These are phyloP conservation scores for Cryphonectria carpinicola DNA, from an alignment of 2,329 filamentous ascomycete genomes.

Conservation along the genomic window DNA sequence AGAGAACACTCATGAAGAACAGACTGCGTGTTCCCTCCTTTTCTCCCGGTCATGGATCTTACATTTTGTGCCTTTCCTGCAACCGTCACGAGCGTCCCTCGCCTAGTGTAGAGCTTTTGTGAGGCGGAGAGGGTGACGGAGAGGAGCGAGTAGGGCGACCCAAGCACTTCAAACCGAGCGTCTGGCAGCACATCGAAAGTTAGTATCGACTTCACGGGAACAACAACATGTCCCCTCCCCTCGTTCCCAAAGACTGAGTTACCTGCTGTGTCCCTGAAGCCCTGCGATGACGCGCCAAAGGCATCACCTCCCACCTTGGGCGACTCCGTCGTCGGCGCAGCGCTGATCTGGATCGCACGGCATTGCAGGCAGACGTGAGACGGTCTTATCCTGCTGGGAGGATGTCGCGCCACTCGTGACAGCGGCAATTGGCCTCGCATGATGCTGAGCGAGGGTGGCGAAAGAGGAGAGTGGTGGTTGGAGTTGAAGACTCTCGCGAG, in stretches of 20 bases:
- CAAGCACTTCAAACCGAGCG: conserved; percentile 92
- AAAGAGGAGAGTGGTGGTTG: conserved; percentile 15
- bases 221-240: neutral
- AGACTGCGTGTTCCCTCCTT: no score
- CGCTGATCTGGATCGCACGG: conserved; percentile 65
- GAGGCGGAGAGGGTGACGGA: conserved; percentile 92
- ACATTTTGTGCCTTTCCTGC: conserved; percentile 92
- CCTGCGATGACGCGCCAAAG: conserved; percentile 54
- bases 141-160: conserved; percentile 88
- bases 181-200: conserved; percentile 56
- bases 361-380: conserved; percentile 58
- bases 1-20: neutral
- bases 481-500: conserved; percentile 11
- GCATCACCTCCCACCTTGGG: conserved; percentile 56
- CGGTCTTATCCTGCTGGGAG: conserved; percentile 32
- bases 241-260: conserved; percentile 32
- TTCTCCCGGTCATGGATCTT: conserved; percentile 34
- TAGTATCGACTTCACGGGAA: neutral
- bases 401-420: conserved; percentile 40
- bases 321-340: conserved; percentile 61
- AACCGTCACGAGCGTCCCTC: conserved; percentile 87
- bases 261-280: conserved; percentile 56
- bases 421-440: conserved; percentile 52
- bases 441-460: conserved; percentile 30
- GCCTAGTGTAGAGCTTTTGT: conserved; percentile 88